These are phyloP conservation scores for Talaromyces nanjingensis DNA, from an alignment of 495 filamentous ascomycete genomes.

Conservation along the genomic window DNA sequence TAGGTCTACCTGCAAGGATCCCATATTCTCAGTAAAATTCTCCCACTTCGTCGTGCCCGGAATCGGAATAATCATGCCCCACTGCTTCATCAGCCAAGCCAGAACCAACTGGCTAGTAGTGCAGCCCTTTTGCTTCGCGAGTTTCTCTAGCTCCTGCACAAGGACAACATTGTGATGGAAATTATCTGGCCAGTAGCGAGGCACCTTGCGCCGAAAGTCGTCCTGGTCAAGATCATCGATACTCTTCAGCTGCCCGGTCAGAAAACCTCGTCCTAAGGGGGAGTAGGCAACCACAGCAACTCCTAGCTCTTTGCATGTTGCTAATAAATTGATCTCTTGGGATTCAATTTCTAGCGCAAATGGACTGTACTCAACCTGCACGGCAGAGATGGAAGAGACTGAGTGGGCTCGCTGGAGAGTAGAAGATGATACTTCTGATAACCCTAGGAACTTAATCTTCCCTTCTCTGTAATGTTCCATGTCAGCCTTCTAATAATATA, in stretches of 20 bases:
- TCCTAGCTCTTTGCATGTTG: constrained; percentile 19
- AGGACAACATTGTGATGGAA: constrained; percentile 8
- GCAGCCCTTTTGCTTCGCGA: constrained; percentile 25
- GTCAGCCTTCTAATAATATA: not conserved
- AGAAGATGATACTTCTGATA: constrained; percentile 29
- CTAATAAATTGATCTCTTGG: constrained; percentile 12
- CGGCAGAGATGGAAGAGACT: constrained; percentile 29
- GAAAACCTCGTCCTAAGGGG: constrained; percentile 54
- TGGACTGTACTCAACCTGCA: constrained; percentile 38
- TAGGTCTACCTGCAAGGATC: constrained; percentile 31
- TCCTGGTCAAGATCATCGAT: constrained; percentile 31
- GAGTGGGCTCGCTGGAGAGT: constrained; percentile 33
- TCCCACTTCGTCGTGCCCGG: constrained; percentile 44
- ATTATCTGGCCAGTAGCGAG: not conserved
- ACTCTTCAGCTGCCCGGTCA: constrained; percentile 42
- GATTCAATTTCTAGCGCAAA: constrained; percentile 38
- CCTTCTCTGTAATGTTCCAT: constrained; percentile 21
- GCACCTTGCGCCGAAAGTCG: not conserved
- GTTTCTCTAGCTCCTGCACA: constrained; percentile 14
- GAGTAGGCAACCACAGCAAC: constrained; percentile 53
- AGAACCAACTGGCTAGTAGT: not conserved
- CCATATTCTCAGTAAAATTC: constrained; percentile 47
- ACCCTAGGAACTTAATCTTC: constrained; percentile 47
- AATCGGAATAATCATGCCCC: constrained; percentile 45
- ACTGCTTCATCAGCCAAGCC: constrained; percentile 47